Base-by-base conservation (phyloP, 2,329 filamentous ascomycete species). In the Fusarium redolens region DNA sequence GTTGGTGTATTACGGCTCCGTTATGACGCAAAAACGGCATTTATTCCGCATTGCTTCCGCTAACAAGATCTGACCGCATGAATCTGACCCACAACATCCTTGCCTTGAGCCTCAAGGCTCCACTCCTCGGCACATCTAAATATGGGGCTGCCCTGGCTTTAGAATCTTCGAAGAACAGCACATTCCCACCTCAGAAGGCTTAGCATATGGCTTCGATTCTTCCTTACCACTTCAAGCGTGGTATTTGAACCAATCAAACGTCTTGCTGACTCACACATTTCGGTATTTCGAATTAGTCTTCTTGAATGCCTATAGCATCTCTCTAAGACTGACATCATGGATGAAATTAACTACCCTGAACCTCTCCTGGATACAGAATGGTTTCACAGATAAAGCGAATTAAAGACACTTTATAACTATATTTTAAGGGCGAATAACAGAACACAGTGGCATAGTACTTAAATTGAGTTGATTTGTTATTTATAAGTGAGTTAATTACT, bases 81-180 rank as follows among this genome's bases (percentile, higher is more conserved):
- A 50, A 66, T 5, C 22, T 22, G 35, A 56, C 47, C 62, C 33
- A 63, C 59, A 47, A 4, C 8, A 43, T 38, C 30, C 47, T 25
- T 48, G 35, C 8, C 12, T 20, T 38, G 4, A 45, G 13, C n/a
- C 30, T 64, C 12, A 41, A 15, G 14, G 12, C 11, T 52, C 64
- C 64, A 52, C 61, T 11, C 38, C 52, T 67, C 64, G 52, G 64
- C 37, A 67, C 33, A 22, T 40, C 17, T 28, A 52, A 45, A 31
- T 31, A 35, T 52, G 62, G 63, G 28, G 13, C 25, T 31, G 18
- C 20, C 22, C 33, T 51, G 33, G 44, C 38, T 35, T 67, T 35
- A 52, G 38, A 61, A 67, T 67, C 64, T 67, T 67, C 62, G 52
- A 67, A 67, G 40, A 67, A 51, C 5, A 40, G 52, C 62, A 45